Percentiles rank a stretch among this genome's conserved stretches.
Evolutionary conservation across 78 protist genomes (phyloP).

Genomic region (Bigelowiella natans): DNA sequence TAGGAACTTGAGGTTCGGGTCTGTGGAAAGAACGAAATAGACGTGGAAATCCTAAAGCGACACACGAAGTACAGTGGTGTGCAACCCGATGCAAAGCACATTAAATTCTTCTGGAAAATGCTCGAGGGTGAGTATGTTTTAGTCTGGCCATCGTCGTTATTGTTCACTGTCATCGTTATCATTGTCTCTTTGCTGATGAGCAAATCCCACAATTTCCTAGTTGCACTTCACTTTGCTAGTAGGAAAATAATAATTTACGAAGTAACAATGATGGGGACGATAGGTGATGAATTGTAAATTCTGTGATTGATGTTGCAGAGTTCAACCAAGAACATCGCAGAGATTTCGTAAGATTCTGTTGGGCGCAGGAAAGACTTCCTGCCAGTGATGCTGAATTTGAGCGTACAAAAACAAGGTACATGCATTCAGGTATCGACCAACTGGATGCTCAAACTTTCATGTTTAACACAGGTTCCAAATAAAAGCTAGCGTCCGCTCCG

Average conservation of each 20-base stretch:
- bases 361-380: slow-evolving; percentile 46
- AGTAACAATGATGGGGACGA: no score
- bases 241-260: no score
- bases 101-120: slow-evolving; percentile 30
- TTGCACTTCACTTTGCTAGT: no score
- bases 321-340: slow-evolving; percentile 21
- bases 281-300: no score
- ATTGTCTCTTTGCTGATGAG: no score
- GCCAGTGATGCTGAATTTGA: slow-evolving; percentile 26
- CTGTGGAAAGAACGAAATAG: slow-evolving; percentile 26
- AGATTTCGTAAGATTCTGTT: slow-evolving; percentile 24
- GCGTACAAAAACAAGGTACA: slow-evolving; percentile 22
- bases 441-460: neutral
- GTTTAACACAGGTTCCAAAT: no score
- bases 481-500: neutral
- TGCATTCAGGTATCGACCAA: slow-evolving; percentile 35
- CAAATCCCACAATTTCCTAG: no score
- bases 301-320: no score
- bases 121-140: no score
- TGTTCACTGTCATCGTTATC: no score
- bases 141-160: no score
- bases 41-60: slow-evolving; percentile 16
- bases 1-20: slow-evolving; percentile 25
- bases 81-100: neutral
- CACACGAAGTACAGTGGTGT: slow-evolving; percentile 31